Evolutionary conservation across 2,329 filamentous ascomycete genomes (phyloP).

Genomic region (Nothophaeocryptopus gaeumannii): DNA sequence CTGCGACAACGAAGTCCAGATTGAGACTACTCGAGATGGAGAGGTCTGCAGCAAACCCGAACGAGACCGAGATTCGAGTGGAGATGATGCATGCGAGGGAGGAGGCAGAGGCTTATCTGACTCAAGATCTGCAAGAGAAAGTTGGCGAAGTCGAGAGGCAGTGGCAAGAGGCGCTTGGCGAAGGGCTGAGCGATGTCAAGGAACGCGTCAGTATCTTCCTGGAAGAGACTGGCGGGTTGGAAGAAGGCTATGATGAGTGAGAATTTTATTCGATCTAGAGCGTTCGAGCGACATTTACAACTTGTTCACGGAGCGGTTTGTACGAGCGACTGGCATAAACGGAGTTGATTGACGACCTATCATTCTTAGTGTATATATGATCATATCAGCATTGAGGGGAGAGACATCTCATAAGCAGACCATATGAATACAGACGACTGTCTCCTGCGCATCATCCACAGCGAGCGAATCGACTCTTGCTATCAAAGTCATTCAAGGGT

Average conservation of each 20-base stretch:
- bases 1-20: slow-evolving; percentile 68
- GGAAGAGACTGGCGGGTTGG: slow-evolving; percentile 79
- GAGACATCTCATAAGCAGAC: too few relatives aligned
- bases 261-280: background rate
- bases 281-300: slow-evolving; percentile 10
- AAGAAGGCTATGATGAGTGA: slow-evolving; percentile 57
- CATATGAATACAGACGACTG: too few relatives aligned
- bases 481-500: background rate
- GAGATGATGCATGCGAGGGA: slow-evolving; percentile 58
- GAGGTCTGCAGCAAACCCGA: slow-evolving; percentile 39
- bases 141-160: slow-evolving; percentile 86
- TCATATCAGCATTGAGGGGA: too few relatives aligned
- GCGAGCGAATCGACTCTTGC: too few relatives aligned
- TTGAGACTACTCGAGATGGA: slow-evolving; percentile 67
- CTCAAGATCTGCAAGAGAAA: slow-evolving; percentile 87
- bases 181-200: slow-evolving; percentile 69
- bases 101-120: slow-evolving; percentile 69
- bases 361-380: too few relatives aligned
- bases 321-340: too few relatives aligned
- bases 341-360: too few relatives aligned
- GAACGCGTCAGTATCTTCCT: slow-evolving; percentile 71
- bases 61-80: slow-evolving; percentile 39
- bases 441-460: too few relatives aligned
- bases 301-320: too few relatives aligned
- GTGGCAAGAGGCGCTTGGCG: slow-evolving; percentile 84